Evolutionary conservation across 2,329 filamentous ascomycete genomes (phyloP).

Genomic region (Aspergillus hiratsukae): DNA sequence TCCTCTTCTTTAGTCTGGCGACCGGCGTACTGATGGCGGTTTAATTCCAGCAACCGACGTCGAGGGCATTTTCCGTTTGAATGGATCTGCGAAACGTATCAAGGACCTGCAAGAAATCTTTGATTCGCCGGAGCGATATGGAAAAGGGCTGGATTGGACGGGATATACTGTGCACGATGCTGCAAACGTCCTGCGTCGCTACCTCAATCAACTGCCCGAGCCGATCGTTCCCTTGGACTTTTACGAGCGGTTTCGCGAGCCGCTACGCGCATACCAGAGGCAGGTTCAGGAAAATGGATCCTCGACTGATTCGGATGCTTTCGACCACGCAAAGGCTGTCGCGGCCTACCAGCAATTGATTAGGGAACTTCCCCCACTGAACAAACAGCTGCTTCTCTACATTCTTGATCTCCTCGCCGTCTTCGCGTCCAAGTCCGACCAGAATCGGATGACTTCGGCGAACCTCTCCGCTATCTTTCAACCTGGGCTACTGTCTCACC

Average conservation of each 20-base stretch:
- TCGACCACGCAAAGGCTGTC: constrained; percentile 73
- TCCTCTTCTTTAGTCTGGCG: neutral
- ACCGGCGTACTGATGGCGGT: neutral
- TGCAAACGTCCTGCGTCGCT: constrained; percentile 89
- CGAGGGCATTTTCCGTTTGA: constrained; percentile 94
- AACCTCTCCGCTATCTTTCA: constrained; percentile 98
- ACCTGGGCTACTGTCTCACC: constrained; percentile 91
- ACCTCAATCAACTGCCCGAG: constrained; percentile 93
- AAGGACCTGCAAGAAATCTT: constrained; percentile 91
- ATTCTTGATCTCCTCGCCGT: constrained; percentile 94
- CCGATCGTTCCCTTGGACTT: constrained; percentile 93
- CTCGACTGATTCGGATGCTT: constrained; percentile 65
- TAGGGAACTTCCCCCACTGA: constrained; percentile 85
- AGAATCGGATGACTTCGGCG: constrained; percentile 93
- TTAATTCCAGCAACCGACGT: constrained; percentile 72
- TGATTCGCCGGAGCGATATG: constrained; percentile 90
- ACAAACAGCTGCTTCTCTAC: constrained; percentile 89
- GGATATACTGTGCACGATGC: constrained; percentile 98
- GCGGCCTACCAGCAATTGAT: constrained; percentile 82
- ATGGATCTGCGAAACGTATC: constrained; percentile 94
- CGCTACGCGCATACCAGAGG: constrained; percentile 64
- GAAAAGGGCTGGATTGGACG: constrained; percentile 94
- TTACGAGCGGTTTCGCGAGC: constrained; percentile 86
- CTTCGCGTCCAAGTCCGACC: constrained; percentile 92
- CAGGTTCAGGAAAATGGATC: constrained; percentile 68